phyloP scores from a whole-genome alignment of 1,284 basidiomycete species.

The Trichosporon inkin region DNA sequence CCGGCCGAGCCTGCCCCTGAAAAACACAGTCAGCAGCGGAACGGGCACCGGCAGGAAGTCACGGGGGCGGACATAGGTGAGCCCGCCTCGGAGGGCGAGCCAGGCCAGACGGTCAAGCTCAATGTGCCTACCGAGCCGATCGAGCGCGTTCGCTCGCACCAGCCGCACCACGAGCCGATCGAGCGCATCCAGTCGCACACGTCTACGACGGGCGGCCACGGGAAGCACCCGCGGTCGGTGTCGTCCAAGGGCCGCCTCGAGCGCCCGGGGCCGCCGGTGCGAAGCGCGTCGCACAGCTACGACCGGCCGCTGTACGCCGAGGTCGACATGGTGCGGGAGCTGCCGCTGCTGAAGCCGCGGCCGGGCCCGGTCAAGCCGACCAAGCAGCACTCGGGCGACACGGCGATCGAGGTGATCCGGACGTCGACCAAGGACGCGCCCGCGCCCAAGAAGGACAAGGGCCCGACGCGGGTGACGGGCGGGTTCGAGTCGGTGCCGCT shows the following conservation, averaged over 20 bases:
- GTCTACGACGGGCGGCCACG: not conserved
- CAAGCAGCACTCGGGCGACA: slow-evolving; percentile 2
- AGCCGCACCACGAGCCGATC: not conserved
- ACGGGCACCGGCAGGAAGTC: not conserved
- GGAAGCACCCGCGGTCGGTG: not conserved
- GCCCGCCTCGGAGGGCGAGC: not conserved
- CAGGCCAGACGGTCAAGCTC: not conserved
- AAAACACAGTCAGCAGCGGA: not conserved
- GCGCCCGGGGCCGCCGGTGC: not conserved
- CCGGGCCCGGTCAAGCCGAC: not conserved
- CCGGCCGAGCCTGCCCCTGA: not conserved
- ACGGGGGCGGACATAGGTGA: too few species aligned
- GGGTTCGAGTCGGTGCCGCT: not conserved
- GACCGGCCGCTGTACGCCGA: slow-evolving; percentile 4
- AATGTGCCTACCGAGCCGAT: not conserved
- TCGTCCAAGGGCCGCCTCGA: slow-evolving; percentile 2
- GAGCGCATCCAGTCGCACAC: not conserved
- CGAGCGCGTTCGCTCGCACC: not conserved
- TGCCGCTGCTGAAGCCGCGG: slow-evolving; percentile 1
- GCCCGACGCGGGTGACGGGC: not conserved
- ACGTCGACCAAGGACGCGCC: not conserved
- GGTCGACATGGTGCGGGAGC: slow-evolving; percentile 6
- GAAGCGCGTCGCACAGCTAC: not conserved
- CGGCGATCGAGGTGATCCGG: slow-evolving; percentile 2
- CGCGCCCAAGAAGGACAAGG: slow-evolving; percentile 1